These are phyloP conservation scores for Astrothelium subdiscretum DNA, from an alignment of 495 filamentous ascomycete species.

Conservation along the genomic window DNA sequence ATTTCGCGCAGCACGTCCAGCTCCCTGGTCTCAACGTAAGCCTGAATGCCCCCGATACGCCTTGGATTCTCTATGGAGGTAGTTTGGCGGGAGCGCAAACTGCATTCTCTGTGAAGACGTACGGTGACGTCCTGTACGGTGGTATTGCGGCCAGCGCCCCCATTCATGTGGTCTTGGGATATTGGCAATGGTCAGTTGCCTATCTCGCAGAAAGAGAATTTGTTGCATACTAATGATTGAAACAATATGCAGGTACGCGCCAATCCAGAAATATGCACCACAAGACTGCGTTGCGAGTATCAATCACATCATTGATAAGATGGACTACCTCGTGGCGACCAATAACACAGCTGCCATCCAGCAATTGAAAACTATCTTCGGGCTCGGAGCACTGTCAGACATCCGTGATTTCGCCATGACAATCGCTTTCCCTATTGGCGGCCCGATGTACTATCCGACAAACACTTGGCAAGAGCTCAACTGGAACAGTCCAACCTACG, in stretches of 20 bases:
- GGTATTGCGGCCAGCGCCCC: slow-evolving; percentile 35
- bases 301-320: slow-evolving; percentile 35
- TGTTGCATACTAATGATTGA: neutral
- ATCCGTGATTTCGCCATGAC: slow-evolving; percentile 35
- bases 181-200: neutral
- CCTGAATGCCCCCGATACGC: slow-evolving; percentile 29
- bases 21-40: slow-evolving; percentile 28
- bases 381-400: slow-evolving; percentile 29
- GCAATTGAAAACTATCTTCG: slow-evolving; percentile 34
- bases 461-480: slow-evolving; percentile 41
- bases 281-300: slow-evolving; percentile 34
- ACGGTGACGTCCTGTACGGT: slow-evolving; percentile 34
- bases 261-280: slow-evolving; percentile 31
- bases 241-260: slow-evolving; percentile 31
- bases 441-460: slow-evolving; percentile 36
- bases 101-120: slow-evolving; percentile 30
- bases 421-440: slow-evolving; percentile 31
- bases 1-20: slow-evolving; percentile 34
- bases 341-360: slow-evolving; percentile 27
- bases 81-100: slow-evolving; percentile 35
- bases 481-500: slow-evolving; percentile 27
- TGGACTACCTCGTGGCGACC: slow-evolving; percentile 28
- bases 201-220: neutral
- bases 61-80: slow-evolving; percentile 37
- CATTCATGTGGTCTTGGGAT: slow-evolving; percentile 27